Evolutionary conservation across 805 yeast genomes (phyloP), one percentile per base, ranked within the genome.

Genomic region (Nakazawaea laoshanensis): DNA sequence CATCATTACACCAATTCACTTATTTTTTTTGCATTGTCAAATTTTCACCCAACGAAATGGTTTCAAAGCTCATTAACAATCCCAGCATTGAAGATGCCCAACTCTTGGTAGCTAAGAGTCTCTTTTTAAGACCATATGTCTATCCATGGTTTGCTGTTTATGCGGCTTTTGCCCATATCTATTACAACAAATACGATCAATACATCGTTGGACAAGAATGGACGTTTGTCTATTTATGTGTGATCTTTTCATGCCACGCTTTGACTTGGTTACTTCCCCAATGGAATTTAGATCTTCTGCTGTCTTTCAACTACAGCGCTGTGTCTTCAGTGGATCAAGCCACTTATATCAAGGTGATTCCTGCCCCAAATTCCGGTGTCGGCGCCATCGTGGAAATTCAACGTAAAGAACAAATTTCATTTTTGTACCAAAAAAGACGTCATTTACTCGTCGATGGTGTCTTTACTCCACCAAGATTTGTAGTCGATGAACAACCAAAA

Each of bases 191-290:
- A 37, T 89, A 89, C 55, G 97, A 89, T 37, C 63, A 59, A 37
- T 84, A 84, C 52, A 81, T 89, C 48, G 81, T 70, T 28, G 96
- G 96, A 17, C 70, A 80, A 29, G 98, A 89, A 59, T 92, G 98
- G 97, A 92, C 97, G 0, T 85, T 84, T 54, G 92, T 89, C 23
- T 88, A 74, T 49, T 62, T 86, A 16, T 80, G 94, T 39, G 55
- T 87, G 5, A 65, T 88, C 32, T 54, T 80, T 23, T 74, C 95
- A 2, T 40, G 81, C 38, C 94, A 89, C 51, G 61, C 77, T 27
- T 62, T 89, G 52, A 62, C 89, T 37, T 70, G 87, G 79, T 70
- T 89, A 53, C 72, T 86, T 73, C 96, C 97, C n/a, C 80, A 81
- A 48, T 89, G 98, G 98, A 86, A 77, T 51, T 69, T 87, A 39